Percentiles rank a stretch among this genome's conserved stretches.
Conservation (phyloP, 192 early-diverging fungal species). For the Dissophora ornata region DNA sequence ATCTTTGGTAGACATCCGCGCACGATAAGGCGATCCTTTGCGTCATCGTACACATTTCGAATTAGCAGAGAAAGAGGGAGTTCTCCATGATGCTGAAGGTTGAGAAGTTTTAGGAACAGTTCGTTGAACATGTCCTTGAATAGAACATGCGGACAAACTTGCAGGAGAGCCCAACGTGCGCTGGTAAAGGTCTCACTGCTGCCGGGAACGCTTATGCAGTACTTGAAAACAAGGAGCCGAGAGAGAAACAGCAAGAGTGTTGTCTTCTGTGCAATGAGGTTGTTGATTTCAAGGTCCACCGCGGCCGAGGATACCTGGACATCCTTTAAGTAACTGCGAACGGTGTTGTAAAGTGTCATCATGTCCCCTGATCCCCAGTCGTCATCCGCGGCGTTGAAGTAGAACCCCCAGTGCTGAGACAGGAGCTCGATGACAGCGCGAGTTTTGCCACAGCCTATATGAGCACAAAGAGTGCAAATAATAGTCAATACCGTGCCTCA, state of each 20-base stretch:
- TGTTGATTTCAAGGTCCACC: slow-evolving; percentile 4
- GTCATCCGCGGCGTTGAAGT: slow-evolving; percentile 24
- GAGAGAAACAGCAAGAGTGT: slow-evolving; percentile 21
- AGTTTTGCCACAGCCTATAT: slow-evolving; percentile 24
- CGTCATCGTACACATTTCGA: no score
- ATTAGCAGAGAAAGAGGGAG: no score
- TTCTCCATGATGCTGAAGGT: no score
- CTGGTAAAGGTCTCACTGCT: slow-evolving; percentile 8
- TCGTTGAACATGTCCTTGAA: no score
- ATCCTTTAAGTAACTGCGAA: slow-evolving; percentile 3
- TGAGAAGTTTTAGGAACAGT: no score
- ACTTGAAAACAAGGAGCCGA: slow-evolving; percentile 23
- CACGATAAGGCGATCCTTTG: no score
- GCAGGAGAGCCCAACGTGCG: slow-evolving; percentile 19
- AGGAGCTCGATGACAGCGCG: no score
- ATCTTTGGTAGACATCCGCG: no score
- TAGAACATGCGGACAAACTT: slow-evolving; percentile 28
- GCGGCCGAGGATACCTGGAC: not conserved
- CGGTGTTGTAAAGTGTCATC: slow-evolving; percentile 9
- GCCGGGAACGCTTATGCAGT: slow-evolving; percentile 19
- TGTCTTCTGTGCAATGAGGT: not conserved
- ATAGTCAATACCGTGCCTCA: not conserved
- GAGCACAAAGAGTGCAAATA: slow-evolving; percentile 6
- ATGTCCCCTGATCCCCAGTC: no score
- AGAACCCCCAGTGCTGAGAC: slow-evolving; percentile 32